These are phyloP conservation scores for Rhododendron henanense DNA, from an alignment of 148 eudicot genomes.

Conservation along the genomic window DNA sequence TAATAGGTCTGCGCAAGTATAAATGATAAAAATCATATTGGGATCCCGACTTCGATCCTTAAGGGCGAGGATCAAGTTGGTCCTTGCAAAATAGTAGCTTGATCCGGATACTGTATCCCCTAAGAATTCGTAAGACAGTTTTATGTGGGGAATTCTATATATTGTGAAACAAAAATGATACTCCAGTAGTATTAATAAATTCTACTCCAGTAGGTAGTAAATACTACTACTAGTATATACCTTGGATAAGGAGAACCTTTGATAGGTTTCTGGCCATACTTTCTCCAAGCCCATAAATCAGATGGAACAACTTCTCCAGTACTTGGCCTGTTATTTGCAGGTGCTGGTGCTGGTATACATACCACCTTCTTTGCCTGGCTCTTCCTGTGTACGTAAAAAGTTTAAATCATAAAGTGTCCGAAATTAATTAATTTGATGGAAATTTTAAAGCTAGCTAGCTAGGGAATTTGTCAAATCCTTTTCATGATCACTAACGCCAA, in stretches of 20 bases:
- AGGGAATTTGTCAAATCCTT: background rate
- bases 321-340: constrained; percentile 66
- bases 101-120: background rate
- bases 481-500: background rate
- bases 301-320: constrained; percentile 90
- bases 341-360: constrained; percentile 87
- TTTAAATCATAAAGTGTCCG: background rate
- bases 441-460: background rate
- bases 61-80: background rate
- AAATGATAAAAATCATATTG: background rate
- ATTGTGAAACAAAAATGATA: background rate
- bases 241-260: constrained; percentile 97
- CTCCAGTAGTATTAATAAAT: background rate
- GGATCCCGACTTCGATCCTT: background rate
- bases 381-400: constrained; percentile 41
- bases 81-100: background rate
- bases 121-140: background rate
- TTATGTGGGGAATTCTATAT: background rate
- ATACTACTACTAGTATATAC: constrained; percentile 16
- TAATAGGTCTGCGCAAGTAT: background rate
- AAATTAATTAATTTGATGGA: background rate
- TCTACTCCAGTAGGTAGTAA: background rate
- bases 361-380: constrained; percentile 90
- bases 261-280: constrained; percentile 92
- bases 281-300: constrained; percentile 96